These are phyloP conservation scores for Fusarium penzigii DNA, from an alignment of 2,329 filamentous ascomycete genomes.

Conservation along the genomic window DNA sequence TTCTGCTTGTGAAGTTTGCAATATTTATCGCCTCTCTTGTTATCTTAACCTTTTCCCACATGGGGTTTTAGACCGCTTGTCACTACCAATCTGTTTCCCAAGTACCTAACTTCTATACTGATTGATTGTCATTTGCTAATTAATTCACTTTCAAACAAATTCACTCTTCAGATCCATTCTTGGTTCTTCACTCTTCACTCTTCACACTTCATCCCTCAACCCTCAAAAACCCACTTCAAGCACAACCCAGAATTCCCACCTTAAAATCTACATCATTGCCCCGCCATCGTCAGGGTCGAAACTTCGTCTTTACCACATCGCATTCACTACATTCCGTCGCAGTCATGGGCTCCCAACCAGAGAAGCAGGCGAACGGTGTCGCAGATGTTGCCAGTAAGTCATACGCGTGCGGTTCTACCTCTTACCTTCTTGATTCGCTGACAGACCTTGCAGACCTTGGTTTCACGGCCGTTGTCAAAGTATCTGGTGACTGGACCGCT, in stretches of 20 bases:
- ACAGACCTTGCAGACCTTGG: constrained; percentile 31
- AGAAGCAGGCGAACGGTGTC: constrained; percentile 17
- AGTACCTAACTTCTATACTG: too few relatives aligned
- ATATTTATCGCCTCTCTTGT: background rate
- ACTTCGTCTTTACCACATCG: background rate
- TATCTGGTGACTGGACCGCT: constrained; percentile 55
- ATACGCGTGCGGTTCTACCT: background rate
- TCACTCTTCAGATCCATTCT: background rate
- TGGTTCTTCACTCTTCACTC: background rate
- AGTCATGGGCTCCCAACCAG: constrained; percentile 33
- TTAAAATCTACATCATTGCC: background rate
- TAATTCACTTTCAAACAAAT: background rate
- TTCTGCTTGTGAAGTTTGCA: background rate
- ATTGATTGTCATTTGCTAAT: background rate
- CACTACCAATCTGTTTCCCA: background rate
- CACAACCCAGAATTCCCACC: too few relatives aligned
- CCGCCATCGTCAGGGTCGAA: constrained; percentile 10
- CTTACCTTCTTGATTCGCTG: constrained; percentile 1
- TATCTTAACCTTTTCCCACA: background rate
- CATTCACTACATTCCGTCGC: constrained; percentile 2
- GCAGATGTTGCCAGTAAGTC: constrained; percentile 28
- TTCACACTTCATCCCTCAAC: background rate
- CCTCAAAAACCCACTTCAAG: background rate
- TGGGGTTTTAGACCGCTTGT: background rate
- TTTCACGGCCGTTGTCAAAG: constrained; percentile 38